Evolutionary conservation across 345 rosid genomes (phyloP), one percentile per base, ranked within the genome.

Genomic region (Rhodomyrtus tomentosa): DNA sequence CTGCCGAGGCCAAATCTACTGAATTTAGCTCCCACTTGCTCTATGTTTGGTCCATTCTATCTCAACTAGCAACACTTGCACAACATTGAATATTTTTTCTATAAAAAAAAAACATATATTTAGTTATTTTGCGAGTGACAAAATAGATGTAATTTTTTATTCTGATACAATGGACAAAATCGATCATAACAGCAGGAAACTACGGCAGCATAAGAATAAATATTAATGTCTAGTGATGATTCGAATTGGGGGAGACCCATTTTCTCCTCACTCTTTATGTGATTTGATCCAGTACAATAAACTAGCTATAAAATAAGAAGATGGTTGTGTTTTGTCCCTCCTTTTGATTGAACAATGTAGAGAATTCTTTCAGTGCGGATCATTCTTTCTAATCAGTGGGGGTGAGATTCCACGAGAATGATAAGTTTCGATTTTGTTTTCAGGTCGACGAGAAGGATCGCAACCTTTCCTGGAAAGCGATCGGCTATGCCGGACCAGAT

Each of bases 381-480:
- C 42, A 18, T 62, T 32, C 76, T 32, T 62, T 62, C 42, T 62
- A 62, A 16, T 0, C 42, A 32, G 42, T 16, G 40, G 74, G 2
- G 32, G 15, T 62, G 73, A 59, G 73, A 18, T 62, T 62, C 42
- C 18, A 62, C 12, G 12, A 32, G 42, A 62, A 68, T 68, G 79
- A 84, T 42, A 56, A 82, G 29, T 36, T 1, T 55, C 48, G 20
- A 8, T 83, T 83, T 5, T 51, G 52, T 84, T 32, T 38, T 48
- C 89, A 95, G 97, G 92, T 93, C 4, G 90, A 92, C 48, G 95
- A 94, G 62, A 89, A 88, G 36, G 90, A 91, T 42, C 87, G 87
- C 58, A 96, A 95, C 86, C 22, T 86, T 82, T 83, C 95, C 22
- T 96, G 98, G 99, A 89, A 90, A 83, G 98, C 96, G 76, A 96